These are phyloP conservation scores for Spathaspora girioi DNA, from an alignment of 805 yeast genomes.

Conservation along the genomic window DNA sequence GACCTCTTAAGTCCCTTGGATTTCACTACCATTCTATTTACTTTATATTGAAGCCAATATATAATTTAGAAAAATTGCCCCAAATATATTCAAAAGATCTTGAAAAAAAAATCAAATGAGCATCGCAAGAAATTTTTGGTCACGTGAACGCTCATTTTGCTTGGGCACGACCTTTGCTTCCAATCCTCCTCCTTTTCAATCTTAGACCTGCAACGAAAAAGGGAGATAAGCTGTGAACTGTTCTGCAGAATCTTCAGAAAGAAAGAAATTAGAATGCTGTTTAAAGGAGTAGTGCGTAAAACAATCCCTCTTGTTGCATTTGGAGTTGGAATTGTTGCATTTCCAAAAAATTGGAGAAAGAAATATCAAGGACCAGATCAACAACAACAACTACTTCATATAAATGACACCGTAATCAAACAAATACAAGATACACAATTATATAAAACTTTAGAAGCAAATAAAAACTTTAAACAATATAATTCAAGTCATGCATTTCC, in stretches of 20 bases:
- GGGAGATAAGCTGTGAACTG: too few species aligned
- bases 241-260: too few species aligned
- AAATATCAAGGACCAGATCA: constrained; percentile 8
- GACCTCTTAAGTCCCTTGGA: constrained; percentile 32
- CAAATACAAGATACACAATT: constrained; percentile 17
- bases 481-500: constrained; percentile 39
- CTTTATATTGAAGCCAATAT: constrained; percentile 1
- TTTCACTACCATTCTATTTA: constrained; percentile 15
- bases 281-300: constrained; percentile 23
- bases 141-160: background rate
- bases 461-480: constrained; percentile 10
- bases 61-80: background rate
- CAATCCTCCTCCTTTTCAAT: background rate
- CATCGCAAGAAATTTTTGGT: background rate
- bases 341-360: constrained; percentile 25
- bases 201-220: background rate
- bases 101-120: constrained; percentile 1
- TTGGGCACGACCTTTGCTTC: background rate
- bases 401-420: constrained; percentile 17
- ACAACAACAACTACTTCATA: constrained; percentile 11
- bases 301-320: constrained; percentile 29
- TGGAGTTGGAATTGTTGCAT: constrained; percentile 23
- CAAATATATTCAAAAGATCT: constrained; percentile 1
- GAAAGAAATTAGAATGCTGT: constrained; percentile 13
- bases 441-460: constrained; percentile 14